These are phyloP conservation scores for Kwoniella shandongensis DNA, from an alignment of 768 basidiomycete genomes.

Conservation along the genomic window DNA sequence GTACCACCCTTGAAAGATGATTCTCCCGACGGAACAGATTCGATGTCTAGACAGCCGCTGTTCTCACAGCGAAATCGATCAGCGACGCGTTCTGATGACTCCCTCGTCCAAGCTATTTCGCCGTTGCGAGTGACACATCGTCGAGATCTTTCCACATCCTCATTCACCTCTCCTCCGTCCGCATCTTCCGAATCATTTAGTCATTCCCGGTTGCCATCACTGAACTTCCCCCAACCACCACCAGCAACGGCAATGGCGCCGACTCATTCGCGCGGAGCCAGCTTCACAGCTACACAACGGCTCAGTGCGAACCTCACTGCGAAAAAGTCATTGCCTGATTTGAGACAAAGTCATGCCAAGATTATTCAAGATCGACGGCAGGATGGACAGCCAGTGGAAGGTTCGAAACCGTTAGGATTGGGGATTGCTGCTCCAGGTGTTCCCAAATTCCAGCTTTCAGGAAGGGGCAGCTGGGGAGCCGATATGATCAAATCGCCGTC, in stretches of 20 bases:
- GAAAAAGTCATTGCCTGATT: conserved; percentile 86
- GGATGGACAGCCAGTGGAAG: conserved; percentile 21
- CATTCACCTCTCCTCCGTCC: conserved; percentile 28
- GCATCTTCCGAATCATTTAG: conserved; percentile 33
- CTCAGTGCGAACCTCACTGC: conserved; percentile 46
- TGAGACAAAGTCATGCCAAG: conserved; percentile 59
- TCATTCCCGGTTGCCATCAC: conserved; percentile 61
- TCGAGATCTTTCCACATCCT: conserved; percentile 27
- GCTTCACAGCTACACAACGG: conserved; percentile 45
- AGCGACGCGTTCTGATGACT: conserved; percentile 27
- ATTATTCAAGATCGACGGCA: conserved; percentile 53
- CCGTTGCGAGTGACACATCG: conserved; percentile 14
- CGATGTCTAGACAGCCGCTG: conserved; percentile 9
- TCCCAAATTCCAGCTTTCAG: conserved; percentile 19
- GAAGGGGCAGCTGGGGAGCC: conserved; percentile 8
- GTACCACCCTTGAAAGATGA: conserved; percentile 19
- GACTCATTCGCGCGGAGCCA: conserved; percentile 46
- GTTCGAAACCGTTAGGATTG: conserved; percentile 29
- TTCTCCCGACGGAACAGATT: neutral
- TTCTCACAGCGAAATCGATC: conserved; percentile 21
- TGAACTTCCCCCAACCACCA: conserved; percentile 55
- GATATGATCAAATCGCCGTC: conserved; percentile 20
- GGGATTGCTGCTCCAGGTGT: conserved; percentile 31
- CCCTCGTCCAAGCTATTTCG: conserved; percentile 8
- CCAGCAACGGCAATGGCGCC: conserved; percentile 10